Conservation (phyloP, 306 rosid species). For the Prosopis cineraria region DNA sequence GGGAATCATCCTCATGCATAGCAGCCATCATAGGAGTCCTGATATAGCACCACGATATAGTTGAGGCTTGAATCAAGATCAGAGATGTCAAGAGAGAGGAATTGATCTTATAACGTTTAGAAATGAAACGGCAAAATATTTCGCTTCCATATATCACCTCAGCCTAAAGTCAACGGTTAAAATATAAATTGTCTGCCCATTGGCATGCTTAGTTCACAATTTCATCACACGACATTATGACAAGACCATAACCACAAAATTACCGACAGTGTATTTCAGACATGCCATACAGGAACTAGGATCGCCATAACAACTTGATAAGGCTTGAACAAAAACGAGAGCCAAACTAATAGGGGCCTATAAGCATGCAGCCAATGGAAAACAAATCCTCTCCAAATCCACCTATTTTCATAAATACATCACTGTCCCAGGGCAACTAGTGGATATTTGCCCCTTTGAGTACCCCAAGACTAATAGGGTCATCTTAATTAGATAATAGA, state of each 20-base stretch:
- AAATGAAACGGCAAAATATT: background rate
- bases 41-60: conserved; percentile 36
- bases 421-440: background rate
- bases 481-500: background rate
- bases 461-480: background rate
- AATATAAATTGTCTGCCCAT: background rate
- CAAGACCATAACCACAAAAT: background rate
- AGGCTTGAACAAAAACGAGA: background rate
- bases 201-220: background rate
- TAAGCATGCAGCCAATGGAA: background rate
- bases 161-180: background rate
- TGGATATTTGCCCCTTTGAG: too few relatives aligned
- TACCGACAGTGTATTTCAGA: background rate
- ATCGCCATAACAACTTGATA: background rate
- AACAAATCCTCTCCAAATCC: background rate
- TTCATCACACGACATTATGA: background rate
- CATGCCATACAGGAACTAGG: background rate
- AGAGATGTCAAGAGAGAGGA: conserved; percentile 5
- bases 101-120: conserved; percentile 16
- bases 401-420: background rate
- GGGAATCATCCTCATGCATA: conserved; percentile 86
- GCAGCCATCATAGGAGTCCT: conserved; percentile 83
- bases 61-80: conserved; percentile 11
- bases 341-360: background rate
- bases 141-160: background rate